Evolutionary conservation across 1,139 yeast species (phyloP), one percentile per base, ranked within the genome.

Genomic region (Geotrichum carabidarum): DNA sequence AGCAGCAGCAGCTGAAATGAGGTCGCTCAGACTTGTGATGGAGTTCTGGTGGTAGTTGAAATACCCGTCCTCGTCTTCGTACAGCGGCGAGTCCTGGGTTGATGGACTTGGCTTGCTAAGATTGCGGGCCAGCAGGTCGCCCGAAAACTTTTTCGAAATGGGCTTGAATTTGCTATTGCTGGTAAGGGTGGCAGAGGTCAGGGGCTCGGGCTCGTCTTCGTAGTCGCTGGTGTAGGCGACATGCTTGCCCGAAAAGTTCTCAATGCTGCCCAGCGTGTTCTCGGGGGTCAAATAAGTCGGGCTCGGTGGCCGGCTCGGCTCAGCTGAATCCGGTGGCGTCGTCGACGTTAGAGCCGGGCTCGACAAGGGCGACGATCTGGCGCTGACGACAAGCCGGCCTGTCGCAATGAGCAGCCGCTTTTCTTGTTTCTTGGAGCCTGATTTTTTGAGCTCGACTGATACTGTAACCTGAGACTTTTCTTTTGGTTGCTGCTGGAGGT

Each of bases 41-140:
- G 30, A 14, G 17, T 22, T 44, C 12, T 14, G 47, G 12, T 47
- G 37, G 27, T 37, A 49, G 38, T 48, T 49, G 1, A 41, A 43
- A 15, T 53, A 53, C 12, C 56, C 56, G 34, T 53, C 56, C 18
- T 53, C 56, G 30, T 53, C 56, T 41, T 53, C 56, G 32, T 53
- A 53, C 30, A 53, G 15, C 14, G 56, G 56, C 9, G 51, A 41
- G 22, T 42, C 27, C 27, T 22, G 27, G 27, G 27, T 22, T 22
- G 27, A 22, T 5, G 27, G 5, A 5, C 5, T 22, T 22, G 3
- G 27, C 27, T 22, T 22, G 27, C 27, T 22, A 3, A 22, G 3
- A 5, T 22, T 22, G 27, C 27, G 27, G 27, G 27, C 27, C 3
- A 22, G 27, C 4, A 22, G 27, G 27, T 22, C 27, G 27, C 27